Percentiles rank a stretch among this genome's conserved stretches.
Conservation (phyloP, 495 filamentous ascomycete species). For the Podospora australis region DNA sequence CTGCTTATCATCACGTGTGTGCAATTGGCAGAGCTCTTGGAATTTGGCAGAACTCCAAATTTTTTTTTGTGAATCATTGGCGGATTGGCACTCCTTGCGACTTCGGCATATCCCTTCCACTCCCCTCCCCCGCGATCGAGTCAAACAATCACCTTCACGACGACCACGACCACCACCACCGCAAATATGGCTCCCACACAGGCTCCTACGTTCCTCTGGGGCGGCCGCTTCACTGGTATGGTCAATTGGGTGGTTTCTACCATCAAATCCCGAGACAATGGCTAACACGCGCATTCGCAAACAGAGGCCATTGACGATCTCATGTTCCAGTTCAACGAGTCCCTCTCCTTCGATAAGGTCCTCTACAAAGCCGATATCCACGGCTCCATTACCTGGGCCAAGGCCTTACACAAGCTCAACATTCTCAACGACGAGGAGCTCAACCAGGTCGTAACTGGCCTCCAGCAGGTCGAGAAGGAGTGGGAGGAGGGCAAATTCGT, state of each 20-base stretch:
- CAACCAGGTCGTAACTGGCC: conserved; percentile 65
- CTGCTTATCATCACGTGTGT: conserved; percentile 5
- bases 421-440: conserved; percentile 76
- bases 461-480: conserved; percentile 66
- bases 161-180: background rate
- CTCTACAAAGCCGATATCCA: conserved; percentile 77
- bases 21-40: background rate
- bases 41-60: background rate
- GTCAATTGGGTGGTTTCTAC: conserved; percentile 16
- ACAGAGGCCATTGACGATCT: conserved; percentile 76
- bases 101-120: background rate
- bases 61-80: conserved; percentile 3
- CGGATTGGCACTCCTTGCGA: background rate
- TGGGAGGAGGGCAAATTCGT: conserved; percentile 59
- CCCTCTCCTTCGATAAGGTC: conserved; percentile 74
- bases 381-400: conserved; percentile 80
- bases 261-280: background rate
- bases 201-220: conserved; percentile 51
- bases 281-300: conserved; percentile 8
- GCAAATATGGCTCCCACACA: conserved; percentile 11
- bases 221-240: conserved; percentile 71
- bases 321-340: conserved; percentile 85
- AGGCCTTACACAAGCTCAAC: conserved; percentile 68
- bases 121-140: no score
- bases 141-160: no score